phyloP scores from a whole-genome alignment of 805 yeast genomes.

The Tetrapisispora pingtungensis region DNA sequence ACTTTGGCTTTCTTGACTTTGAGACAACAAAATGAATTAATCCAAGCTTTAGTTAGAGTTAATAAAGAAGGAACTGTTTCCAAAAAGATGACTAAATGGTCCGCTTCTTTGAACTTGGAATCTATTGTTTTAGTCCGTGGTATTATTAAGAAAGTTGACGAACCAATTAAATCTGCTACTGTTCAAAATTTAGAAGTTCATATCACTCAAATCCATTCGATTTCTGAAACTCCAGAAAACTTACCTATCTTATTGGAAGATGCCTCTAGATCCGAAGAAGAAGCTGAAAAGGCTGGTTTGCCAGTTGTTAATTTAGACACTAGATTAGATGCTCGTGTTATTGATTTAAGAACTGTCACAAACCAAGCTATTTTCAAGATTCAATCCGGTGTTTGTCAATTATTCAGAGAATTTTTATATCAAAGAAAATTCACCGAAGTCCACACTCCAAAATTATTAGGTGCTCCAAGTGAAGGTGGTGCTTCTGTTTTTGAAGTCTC shows the following conservation, averaged over 20 bases:
- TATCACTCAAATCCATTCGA: slow-evolving; percentile 59
- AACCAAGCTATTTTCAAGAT: slow-evolving; percentile 95
- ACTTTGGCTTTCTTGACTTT: slow-evolving; percentile 83
- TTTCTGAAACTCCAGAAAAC: slow-evolving; percentile 83
- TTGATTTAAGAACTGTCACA: slow-evolving; percentile 92
- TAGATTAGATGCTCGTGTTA: slow-evolving; percentile 87
- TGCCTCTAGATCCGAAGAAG: slow-evolving; percentile 89
- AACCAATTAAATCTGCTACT: slow-evolving; percentile 81
- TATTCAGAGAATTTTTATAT: slow-evolving; percentile 81
- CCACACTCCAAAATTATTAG: slow-evolving; percentile 92
- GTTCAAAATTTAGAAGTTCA: slow-evolving; percentile 83
- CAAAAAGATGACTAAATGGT: slow-evolving; percentile 96
- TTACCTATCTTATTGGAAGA: slow-evolving; percentile 94
- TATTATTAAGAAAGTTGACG: slow-evolving; percentile 70
- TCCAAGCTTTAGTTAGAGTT: slow-evolving; percentile 78
- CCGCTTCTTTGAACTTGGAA: slow-evolving; percentile 74
- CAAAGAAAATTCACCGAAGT: slow-evolving; percentile 70
- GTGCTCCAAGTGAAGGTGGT: slow-evolving; percentile 97
- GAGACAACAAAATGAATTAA: slow-evolving; percentile 76
- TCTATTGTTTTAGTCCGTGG: slow-evolving; percentile 90
- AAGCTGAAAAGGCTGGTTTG: slow-evolving; percentile 82
- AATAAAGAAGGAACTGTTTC: slow-evolving; percentile 61
- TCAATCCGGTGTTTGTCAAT: slow-evolving; percentile 76
- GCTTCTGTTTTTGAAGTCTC: slow-evolving; percentile 89
- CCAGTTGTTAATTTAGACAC: slow-evolving; percentile 96